Conservation (phyloP, 1,284 basidiomycete genomes). For the Neolentinus lepideus region DNA sequence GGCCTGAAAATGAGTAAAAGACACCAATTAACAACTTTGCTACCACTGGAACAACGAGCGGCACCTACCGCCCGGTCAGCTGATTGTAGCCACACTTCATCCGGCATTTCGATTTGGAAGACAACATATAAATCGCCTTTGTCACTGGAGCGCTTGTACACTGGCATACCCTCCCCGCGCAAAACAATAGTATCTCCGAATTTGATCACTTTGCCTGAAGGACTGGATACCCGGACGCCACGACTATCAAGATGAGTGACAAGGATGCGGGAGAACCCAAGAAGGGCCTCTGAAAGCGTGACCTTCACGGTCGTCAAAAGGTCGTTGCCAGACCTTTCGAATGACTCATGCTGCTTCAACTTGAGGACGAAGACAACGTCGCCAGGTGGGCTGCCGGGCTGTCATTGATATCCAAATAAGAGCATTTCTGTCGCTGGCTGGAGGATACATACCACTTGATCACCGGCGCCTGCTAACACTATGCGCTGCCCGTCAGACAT, state of each 20-base stretch:
- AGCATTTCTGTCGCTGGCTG: background rate
- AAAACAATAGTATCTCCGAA: slow-evolving; percentile 69
- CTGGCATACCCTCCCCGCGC: slow-evolving; percentile 83
- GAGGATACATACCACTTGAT: slow-evolving; percentile 61
- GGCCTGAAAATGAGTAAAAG: slow-evolving; percentile 32
- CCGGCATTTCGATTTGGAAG: slow-evolving; percentile 83
- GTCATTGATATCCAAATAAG: background rate
- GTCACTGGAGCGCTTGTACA: slow-evolving; percentile 54
- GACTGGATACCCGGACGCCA: slow-evolving; percentile 70
- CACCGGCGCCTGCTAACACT: slow-evolving; percentile 84
- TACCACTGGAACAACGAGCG: background rate
- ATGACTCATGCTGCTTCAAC: slow-evolving; percentile 62
- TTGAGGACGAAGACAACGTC: slow-evolving; percentile 86
- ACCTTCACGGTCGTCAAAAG: slow-evolving; percentile 73
- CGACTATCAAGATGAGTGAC: slow-evolving; percentile 88
- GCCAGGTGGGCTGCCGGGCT: slow-evolving; percentile 80
- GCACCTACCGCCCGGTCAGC: slow-evolving; percentile 47
- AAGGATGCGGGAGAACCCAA: slow-evolving; percentile 84
- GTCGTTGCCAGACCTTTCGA: slow-evolving; percentile 77
- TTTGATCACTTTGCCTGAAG: slow-evolving; percentile 70
- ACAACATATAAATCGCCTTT: slow-evolving; percentile 81
- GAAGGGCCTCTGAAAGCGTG: slow-evolving; percentile 86
- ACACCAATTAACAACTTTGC: background rate
- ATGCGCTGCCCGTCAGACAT: slow-evolving; percentile 83
- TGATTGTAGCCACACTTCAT: slow-evolving; percentile 56